Percentiles rank a stretch among this genome's conserved stretches.
Evolutionary conservation across 2,329 filamentous ascomycete genomes (phyloP).

Genomic region (Penicillium sp.): DNA sequence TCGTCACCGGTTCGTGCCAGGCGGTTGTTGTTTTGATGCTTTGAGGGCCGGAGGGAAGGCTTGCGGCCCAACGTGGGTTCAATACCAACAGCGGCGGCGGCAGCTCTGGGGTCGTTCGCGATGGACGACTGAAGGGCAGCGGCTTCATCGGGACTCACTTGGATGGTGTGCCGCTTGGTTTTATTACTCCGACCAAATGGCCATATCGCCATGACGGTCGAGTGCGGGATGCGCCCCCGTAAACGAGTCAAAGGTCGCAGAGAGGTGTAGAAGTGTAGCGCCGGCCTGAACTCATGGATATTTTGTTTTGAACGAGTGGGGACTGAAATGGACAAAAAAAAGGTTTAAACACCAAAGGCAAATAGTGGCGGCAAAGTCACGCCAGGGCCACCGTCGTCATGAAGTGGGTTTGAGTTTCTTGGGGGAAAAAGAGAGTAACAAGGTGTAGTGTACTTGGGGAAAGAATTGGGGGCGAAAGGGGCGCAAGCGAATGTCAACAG

Average conservation of each 20-base stretch:
- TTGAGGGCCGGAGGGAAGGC: constrained; percentile 35
- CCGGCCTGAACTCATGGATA: constrained; percentile 29
- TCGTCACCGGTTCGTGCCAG: constrained; percentile 25
- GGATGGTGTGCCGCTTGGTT: constrained; percentile 65
- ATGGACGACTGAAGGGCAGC: constrained; percentile 37
- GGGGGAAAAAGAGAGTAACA: background rate
- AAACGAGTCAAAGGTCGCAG: constrained; percentile 20
- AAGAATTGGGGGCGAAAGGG: constrained; percentile 4
- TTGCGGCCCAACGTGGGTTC: constrained; percentile 31
- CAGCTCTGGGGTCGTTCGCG: constrained; percentile 20
- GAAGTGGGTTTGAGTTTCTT: constrained; percentile 10
- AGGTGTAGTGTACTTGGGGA: background rate
- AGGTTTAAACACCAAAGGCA: background rate
- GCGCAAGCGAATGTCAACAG: background rate
- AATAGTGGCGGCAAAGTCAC: background rate
- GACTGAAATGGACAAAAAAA: background rate
- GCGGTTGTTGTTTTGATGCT: constrained; percentile 34
- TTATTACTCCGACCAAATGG: constrained; percentile 67
- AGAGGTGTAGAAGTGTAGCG: constrained; percentile 11
- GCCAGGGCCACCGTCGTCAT: constrained; percentile 17
- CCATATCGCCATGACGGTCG: constrained; percentile 71
- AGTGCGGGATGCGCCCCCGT: constrained; percentile 12
- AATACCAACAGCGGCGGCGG: constrained; percentile 13
- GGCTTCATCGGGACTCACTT: constrained; percentile 54
- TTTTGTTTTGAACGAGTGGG: background rate